phyloP scores from a whole-genome alignment of 495 filamentous ascomycete species.

The Parachaetomium inaequale region DNA sequence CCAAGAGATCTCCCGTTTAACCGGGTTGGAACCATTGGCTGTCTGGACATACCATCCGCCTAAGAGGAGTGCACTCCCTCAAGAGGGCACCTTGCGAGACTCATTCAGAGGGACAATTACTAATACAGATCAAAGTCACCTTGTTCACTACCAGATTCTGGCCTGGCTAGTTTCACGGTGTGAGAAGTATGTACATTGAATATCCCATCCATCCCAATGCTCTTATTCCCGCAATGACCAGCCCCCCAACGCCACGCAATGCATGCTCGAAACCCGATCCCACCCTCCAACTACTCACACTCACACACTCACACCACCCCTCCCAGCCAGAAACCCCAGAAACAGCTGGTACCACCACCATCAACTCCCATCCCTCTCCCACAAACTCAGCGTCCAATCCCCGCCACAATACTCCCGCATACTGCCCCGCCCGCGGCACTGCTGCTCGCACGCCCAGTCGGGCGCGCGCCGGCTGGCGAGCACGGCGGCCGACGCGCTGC shows the following conservation, averaged over 20 bases:
- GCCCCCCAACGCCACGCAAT: neutral
- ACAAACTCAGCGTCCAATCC: constrained; percentile 5
- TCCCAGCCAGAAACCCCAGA: too few species aligned
- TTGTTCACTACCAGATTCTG: neutral
- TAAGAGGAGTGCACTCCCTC: neutral
- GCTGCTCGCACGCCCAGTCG: neutral
- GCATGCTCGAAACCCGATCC: neutral
- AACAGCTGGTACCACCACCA: too few species aligned
- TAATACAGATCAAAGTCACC: neutral
- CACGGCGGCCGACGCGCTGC: neutral
- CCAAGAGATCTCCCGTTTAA: constrained; percentile 7
- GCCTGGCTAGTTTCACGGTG: neutral
- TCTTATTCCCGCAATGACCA: neutral
- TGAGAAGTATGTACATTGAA: too few species aligned
- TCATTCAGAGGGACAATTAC: neutral
- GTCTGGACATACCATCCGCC: neutral
- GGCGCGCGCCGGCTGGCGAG: neutral
- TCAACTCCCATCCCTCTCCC: constrained; percentile 3
- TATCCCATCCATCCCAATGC: too few species aligned
- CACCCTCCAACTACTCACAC: too few species aligned
- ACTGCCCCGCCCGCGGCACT: neutral
- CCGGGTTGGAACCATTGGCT: constrained; percentile 5
- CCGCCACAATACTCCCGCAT: constrained; percentile 2
- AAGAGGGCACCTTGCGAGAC: neutral
- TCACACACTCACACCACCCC: too few species aligned